A percentile compares a stretch with the other conserved stretches of the same genome.
These are phyloP conservation scores for Pouteria glomerata DNA, from an alignment of 148 eudicot genomes.

Conservation along the genomic window DNA sequence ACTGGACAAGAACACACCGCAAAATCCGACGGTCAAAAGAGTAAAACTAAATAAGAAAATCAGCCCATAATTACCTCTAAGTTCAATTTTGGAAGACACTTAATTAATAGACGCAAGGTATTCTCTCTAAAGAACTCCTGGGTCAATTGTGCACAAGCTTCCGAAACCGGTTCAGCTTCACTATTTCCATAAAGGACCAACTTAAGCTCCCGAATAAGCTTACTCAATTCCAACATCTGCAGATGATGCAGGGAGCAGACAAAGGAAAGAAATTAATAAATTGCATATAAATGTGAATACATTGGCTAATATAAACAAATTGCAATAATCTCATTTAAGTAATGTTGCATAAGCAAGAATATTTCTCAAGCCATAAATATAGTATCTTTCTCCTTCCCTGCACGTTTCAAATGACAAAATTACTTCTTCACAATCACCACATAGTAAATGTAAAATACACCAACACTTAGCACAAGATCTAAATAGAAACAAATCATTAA, in stretches of 20 bases:
- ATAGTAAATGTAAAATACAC: not conserved
- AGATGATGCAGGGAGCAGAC: not conserved
- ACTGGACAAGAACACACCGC: not conserved
- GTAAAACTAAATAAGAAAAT: not conserved
- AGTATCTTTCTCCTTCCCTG: not conserved
- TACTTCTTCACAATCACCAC: no score
- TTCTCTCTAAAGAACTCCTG: conserved; percentile 89
- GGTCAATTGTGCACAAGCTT: conserved; percentile 85
- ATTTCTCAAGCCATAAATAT: not conserved
- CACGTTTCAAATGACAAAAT: no score
- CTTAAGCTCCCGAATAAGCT: conserved; percentile 67
- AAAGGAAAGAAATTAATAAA: not conserved
- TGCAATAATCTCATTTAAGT: not conserved
- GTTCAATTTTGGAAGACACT: conserved; percentile 73
- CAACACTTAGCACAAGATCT: not conserved
- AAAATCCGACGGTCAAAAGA: not conserved
- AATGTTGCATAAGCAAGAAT: not conserved
- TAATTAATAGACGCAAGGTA: conserved; percentile 63
- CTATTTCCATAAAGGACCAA: conserved; percentile 77
- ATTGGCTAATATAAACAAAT: not conserved
- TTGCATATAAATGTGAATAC: not conserved
- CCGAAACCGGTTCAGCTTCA: conserved; percentile 88
- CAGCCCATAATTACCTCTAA: conserved; percentile 53
- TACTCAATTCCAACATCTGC: conserved; percentile 72
- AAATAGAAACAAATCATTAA: no score